These are phyloP conservation scores for Leonotis leonurus DNA, from an alignment of 257 asterid genomes.

Conservation along the genomic window DNA sequence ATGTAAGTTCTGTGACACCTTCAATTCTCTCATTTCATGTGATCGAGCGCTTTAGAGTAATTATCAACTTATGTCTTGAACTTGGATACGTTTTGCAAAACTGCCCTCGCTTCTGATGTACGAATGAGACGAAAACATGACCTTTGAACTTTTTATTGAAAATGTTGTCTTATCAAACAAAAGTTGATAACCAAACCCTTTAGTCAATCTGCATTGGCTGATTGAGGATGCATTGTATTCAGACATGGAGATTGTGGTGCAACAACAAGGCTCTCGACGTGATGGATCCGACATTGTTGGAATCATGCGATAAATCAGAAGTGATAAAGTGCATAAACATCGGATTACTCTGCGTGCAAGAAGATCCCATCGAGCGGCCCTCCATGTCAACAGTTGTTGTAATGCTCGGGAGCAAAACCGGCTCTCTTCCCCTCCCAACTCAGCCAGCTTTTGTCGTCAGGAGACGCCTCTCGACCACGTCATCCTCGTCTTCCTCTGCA, in stretches of 20 bases:
- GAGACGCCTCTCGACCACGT: slow-evolving; percentile 10
- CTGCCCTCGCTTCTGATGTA: too few relatives aligned
- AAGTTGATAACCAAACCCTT: neutral
- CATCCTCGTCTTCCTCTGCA: slow-evolving; percentile 22
- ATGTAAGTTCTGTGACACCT: slow-evolving; percentile 19
- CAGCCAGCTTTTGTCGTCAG: slow-evolving; percentile 28
- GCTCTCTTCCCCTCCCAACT: slow-evolving; percentile 14
- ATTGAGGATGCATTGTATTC: slow-evolving; percentile 1
- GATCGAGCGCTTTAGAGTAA: neutral
- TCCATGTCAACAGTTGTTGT: slow-evolving; percentile 21
- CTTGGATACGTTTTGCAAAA: neutral
- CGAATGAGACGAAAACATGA: too few relatives aligned
- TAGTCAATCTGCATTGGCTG: neutral
- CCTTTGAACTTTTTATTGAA: too few relatives aligned
- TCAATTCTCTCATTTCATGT: neutral
- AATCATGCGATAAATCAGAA: slow-evolving; percentile 16
- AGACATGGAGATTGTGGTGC: slow-evolving; percentile 31
- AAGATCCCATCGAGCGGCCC: slow-evolving; percentile 35
- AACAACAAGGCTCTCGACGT: slow-evolving; percentile 25
- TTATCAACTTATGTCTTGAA: neutral
- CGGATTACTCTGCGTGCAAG: slow-evolving; percentile 37
- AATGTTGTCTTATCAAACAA: too few relatives aligned
- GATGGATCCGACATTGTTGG: slow-evolving; percentile 12
- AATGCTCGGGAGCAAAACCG: slow-evolving; percentile 26
- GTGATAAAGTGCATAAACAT: slow-evolving; percentile 28